Evolutionary conservation across 306 rosid species (phyloP).

Genomic region (Herpetospermum pedunculosum): DNA sequence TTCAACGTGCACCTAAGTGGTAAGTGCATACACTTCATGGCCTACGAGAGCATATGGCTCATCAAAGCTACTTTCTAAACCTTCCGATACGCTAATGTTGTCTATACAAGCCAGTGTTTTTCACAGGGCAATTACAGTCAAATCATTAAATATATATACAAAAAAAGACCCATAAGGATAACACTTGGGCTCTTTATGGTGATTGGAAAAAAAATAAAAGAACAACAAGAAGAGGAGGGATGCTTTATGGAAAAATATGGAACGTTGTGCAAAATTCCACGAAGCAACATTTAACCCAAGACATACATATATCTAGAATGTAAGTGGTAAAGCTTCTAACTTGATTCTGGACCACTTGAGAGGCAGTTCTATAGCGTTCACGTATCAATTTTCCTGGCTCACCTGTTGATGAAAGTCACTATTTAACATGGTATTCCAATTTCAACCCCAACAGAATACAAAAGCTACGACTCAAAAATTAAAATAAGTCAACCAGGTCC

Average conservation of each 20-base stretch:
- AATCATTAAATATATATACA: not conserved
- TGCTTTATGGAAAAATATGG: not conserved
- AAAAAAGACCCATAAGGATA: not conserved
- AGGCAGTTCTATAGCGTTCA: constrained; percentile 87
- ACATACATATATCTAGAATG: constrained; percentile 54
- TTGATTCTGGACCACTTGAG: constrained; percentile 98
- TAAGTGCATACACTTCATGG: not conserved
- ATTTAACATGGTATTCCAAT: constrained; percentile 9
- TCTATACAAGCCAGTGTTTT: not conserved
- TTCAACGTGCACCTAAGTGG: not conserved
- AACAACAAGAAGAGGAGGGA: not conserved
- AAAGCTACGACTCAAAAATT: not conserved
- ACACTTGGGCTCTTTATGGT: not conserved
- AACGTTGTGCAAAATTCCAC: constrained; percentile 13
- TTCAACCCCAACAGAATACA: not conserved
- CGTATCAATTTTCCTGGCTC: constrained; percentile 95
- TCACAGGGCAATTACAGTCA: not conserved
- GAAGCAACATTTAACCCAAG: constrained; percentile 29
- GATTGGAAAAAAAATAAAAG: not conserved
- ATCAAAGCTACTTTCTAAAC: not conserved
- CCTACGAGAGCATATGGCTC: not conserved
- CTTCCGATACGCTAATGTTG: not conserved
- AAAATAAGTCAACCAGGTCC: constrained; percentile 11
- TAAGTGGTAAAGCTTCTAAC: constrained; percentile 77
- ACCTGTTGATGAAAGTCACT: constrained; percentile 34